A percentile compares a stretch with the other conserved stretches of the same genome.
Evolutionary conservation across 805 yeast species (phyloP).

Genomic region (Crinitomyces ghanaensis): DNA sequence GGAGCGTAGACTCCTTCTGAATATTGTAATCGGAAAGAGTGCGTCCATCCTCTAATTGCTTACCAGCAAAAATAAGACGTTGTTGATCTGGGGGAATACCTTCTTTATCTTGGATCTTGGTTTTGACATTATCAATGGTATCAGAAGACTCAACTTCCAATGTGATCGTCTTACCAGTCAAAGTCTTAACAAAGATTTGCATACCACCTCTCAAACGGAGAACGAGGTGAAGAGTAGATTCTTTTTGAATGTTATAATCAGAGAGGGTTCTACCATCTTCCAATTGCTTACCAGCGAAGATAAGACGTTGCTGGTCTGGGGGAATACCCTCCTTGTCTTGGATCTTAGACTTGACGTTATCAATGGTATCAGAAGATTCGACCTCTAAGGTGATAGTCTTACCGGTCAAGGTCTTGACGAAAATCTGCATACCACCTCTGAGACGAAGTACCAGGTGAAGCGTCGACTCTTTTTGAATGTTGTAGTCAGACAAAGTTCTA

Average conservation of each 20-base stretch:
- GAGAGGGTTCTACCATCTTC: slow-evolving; percentile 99
- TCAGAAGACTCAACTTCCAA: slow-evolving; percentile 97
- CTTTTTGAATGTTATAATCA: slow-evolving; percentile 99
- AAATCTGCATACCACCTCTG: slow-evolving; percentile 80
- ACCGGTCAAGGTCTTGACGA: slow-evolving; percentile 99
- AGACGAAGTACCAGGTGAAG: slow-evolving; percentile 74
- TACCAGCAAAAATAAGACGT: slow-evolving; percentile 99
- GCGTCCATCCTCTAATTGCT: slow-evolving; percentile 99
- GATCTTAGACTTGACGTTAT: slow-evolving; percentile 96
- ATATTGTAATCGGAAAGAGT: slow-evolving; percentile 98
- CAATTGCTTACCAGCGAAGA: slow-evolving; percentile 99
- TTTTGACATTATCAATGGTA: slow-evolving; percentile 96
- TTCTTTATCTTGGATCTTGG: slow-evolving; percentile 98
- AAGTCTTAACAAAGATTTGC: slow-evolving; percentile 94
- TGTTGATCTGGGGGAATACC: slow-evolving; percentile 99
- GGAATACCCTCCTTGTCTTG: slow-evolving; percentile 99
- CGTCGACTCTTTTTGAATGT: slow-evolving; percentile 89
- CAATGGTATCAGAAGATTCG: slow-evolving; percentile 97
- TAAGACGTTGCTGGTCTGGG: slow-evolving; percentile 99
- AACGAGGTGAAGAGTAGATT: slow-evolving; percentile 94
- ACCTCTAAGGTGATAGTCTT: slow-evolving; percentile 97
- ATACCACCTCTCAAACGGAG: slow-evolving; percentile 90
- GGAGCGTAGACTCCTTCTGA: slow-evolving; percentile 98
- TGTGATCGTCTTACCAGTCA: slow-evolving; percentile 98
- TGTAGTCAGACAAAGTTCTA: slow-evolving; percentile 85